These are phyloP conservation scores for Colletotrichum higginsianum DNA, from an alignment of 2,329 filamentous ascomycete genomes.

Conservation along the genomic window DNA sequence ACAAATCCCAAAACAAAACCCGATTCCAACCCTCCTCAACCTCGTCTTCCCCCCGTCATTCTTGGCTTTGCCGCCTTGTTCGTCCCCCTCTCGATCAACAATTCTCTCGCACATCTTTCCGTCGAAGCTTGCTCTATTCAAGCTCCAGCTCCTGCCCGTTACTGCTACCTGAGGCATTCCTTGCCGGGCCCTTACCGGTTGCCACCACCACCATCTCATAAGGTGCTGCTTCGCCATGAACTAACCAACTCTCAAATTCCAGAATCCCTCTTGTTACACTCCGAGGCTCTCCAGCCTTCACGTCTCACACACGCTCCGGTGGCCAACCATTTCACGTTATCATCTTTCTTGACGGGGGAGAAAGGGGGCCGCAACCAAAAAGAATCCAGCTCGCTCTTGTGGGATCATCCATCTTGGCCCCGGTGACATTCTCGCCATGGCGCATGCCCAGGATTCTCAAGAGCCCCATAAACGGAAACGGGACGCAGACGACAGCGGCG, in stretches of 20 bases:
- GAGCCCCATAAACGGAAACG: slow-evolving; percentile 65
- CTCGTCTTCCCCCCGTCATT: slow-evolving; percentile 16
- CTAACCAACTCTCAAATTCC: slow-evolving; percentile 30
- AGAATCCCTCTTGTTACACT: slow-evolving; percentile 18
- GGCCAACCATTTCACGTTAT: neutral
- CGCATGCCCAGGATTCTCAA: slow-evolving; percentile 56
- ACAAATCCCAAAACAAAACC: slow-evolving; percentile 30
- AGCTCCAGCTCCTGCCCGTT: slow-evolving; percentile 24
- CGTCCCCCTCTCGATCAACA: slow-evolving; percentile 27
- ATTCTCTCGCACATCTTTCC: slow-evolving; percentile 35
- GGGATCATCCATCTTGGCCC: slow-evolving; percentile 9
- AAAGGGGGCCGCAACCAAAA: slow-evolving; percentile 5
- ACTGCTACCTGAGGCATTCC: slow-evolving; percentile 39
- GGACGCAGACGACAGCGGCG: slow-evolving; percentile 61
- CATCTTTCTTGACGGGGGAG: slow-evolving; percentile 7
- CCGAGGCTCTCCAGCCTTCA: slow-evolving; percentile 35
- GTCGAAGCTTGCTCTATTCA: slow-evolving; percentile 36
- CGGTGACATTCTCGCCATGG: slow-evolving; percentile 52
- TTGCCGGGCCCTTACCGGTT: slow-evolving; percentile 13
- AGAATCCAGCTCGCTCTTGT: slow-evolving; percentile 14
- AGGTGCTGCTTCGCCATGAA: slow-evolving; percentile 42
- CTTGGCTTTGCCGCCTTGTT: slow-evolving; percentile 30
- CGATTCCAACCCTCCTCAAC: slow-evolving; percentile 31
- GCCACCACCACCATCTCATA: slow-evolving; percentile 29
- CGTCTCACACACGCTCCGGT: neutral